A percentile compares a stretch with the other conserved stretches of the same genome.
These are phyloP conservation scores for Pichia sp. DNA, from an alignment of 1,139 yeast species.

Conservation along the genomic window DNA sequence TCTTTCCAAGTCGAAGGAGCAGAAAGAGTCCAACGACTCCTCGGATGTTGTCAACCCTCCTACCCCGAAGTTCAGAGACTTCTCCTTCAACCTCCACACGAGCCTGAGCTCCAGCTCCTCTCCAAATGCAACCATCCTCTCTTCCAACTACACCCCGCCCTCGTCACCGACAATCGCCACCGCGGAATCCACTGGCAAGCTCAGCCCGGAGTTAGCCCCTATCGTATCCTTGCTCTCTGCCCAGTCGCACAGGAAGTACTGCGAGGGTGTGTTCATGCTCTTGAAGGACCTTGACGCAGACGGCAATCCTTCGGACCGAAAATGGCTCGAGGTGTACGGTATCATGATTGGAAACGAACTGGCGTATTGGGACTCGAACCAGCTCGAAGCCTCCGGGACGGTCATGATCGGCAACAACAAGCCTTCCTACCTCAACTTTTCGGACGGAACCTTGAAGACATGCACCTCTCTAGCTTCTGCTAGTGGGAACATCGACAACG, in stretches of 20 bases:
- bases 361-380: slow-evolving; percentile 89
- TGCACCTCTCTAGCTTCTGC: slow-evolving; percentile 56
- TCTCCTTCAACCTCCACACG: slow-evolving; percentile 3
- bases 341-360: slow-evolving; percentile 85
- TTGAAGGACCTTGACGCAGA: slow-evolving; percentile 72
- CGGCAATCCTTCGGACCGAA: slow-evolving; percentile 78
- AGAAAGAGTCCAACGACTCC: background rate
- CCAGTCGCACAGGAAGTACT: slow-evolving; percentile 68
- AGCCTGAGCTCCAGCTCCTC: slow-evolving; percentile 1
- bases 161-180: slow-evolving; percentile 21
- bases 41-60: slow-evolving; percentile 2
- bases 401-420: slow-evolving; percentile 37
- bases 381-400: slow-evolving; percentile 42
- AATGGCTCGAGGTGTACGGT: slow-evolving; percentile 92
- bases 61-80: slow-evolving; percentile 7
- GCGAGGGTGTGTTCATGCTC: slow-evolving; percentile 71
- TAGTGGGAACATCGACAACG: slow-evolving; percentile 64
- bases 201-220: slow-evolving; percentile 70
- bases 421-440: slow-evolving; percentile 86
- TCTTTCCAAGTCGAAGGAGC: slow-evolving; percentile 20
- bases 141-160: slow-evolving; percentile 10
- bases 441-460: slow-evolving; percentile 85
- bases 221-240: slow-evolving; percentile 69
- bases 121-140: background rate
- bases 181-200: slow-evolving; percentile 29